Base-by-base conservation (phyloP, 2,329 filamentous ascomycete genomes). In the Tothia fuscella region DNA sequence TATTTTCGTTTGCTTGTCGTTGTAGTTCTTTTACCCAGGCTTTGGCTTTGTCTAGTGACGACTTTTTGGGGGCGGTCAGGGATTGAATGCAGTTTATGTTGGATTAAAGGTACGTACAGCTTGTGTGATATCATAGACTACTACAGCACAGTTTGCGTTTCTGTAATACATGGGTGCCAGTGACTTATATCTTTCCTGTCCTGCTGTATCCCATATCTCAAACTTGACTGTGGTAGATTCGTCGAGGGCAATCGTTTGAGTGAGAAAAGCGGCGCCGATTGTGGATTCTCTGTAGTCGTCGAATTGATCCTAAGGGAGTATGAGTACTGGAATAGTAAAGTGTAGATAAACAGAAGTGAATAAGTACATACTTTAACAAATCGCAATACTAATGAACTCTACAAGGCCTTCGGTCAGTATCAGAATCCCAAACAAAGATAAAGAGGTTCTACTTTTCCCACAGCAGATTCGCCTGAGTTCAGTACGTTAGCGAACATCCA, bases 41-140 rank as follows among this genome's bases (percentile, higher is more conserved):
- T 66, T 98, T 98, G 53, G 93, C 93, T 72, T 98, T 98, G 66
- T 98, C 93, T 57, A 98, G 72, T 36, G 91, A 98, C 50, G 88
- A 78, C 91, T 98, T 51, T 38, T 38, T 44, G 51, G 49, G 29
- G 28, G 16, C 38, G 17, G 43, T 49, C 35, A 51, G 45, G 37
- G 46, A 33, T 45, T 21, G 7, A 35, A 37, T 37, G 10, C 41
- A 28, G 29, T n/a, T 28, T 31, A 21, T 24, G 35, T 20, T 38
- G 31, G 45, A 33, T 41, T 24, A 41, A 24, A 38, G 31, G 20
- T 19, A 66, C 83, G 48, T 80, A 98, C 91, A 52, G 91, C 86
- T 76, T 98, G 91, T 58, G 91, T 98, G 58, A 98, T 96, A 67
- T 98, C 91, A 66, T 98, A 98, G 51, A 98, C 91, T 37, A 98